phyloP scores from a whole-genome alignment of 169 alveolate genomes.

The Cryptosporidium meleagridis region DNA sequence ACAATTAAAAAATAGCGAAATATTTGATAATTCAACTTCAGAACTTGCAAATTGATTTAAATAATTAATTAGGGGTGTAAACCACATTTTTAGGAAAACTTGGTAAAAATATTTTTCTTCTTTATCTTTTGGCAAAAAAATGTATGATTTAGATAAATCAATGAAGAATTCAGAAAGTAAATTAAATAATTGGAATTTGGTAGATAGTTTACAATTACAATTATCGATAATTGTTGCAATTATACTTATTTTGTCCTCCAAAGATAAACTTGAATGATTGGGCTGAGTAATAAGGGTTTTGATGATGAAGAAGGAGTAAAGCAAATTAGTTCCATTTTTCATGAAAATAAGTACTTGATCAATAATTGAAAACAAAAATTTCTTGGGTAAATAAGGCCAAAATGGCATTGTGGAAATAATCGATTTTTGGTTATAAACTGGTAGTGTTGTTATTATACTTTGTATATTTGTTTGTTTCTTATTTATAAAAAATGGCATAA shows the following conservation, averaged over 20 bases:
- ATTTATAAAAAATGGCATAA: conserved; percentile 39
- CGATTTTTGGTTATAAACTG: conserved; percentile 8
- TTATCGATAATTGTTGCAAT: background rate
- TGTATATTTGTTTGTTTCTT: background rate
- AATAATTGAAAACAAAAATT: conserved; percentile 12
- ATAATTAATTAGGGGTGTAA: conserved; percentile 18
- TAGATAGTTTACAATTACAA: background rate
- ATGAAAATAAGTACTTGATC: conserved; percentile 4
- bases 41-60: background rate
- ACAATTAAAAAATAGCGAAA: conserved; percentile 1
- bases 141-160: conserved; percentile 4
- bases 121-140: background rate
- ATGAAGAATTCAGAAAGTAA: conserved; percentile 33
- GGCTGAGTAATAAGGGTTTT: background rate
- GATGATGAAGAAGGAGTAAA: conserved; percentile 16
- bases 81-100: conserved; percentile 30
- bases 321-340: conserved; percentile 12
- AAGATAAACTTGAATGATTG: conserved; percentile 3
- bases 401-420: conserved; percentile 49
- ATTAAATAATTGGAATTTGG: conserved; percentile 10
- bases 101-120: background rate
- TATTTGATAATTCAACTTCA: background rate
- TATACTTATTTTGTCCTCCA: conserved; percentile 48
- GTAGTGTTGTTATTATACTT: conserved; percentile 5
- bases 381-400: conserved; percentile 43